Evolutionary conservation across 2,329 filamentous ascomycete genomes (phyloP).

Genomic region (Penicillium sp.): DNA sequence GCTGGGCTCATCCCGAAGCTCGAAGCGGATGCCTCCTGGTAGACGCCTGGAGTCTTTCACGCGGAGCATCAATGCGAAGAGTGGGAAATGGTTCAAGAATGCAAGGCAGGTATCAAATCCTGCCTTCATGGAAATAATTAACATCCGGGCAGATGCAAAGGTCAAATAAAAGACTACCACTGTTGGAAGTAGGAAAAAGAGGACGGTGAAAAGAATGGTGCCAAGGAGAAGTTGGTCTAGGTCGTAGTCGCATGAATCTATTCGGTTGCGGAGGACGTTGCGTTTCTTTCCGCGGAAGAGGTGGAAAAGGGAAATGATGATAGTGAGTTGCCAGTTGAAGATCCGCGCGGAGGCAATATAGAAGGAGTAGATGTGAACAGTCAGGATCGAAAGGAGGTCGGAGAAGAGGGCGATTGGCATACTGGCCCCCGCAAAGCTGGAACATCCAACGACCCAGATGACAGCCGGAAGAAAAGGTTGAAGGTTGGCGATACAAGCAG

Average conservation of each 20-base stretch:
- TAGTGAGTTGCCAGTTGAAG: slow-evolving; percentile 97
- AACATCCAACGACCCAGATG: slow-evolving; percentile 91
- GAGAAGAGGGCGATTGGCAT: slow-evolving; percentile 97
- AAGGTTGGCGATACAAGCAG: slow-evolving; percentile 76
- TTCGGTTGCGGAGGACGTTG: slow-evolving; percentile 93
- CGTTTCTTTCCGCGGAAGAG: slow-evolving; percentile 97
- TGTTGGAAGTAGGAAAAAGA: slow-evolving; percentile 93
- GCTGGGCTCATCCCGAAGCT: slow-evolving; percentile 73
- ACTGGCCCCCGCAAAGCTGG: slow-evolving; percentile 91
- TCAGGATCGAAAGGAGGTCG: slow-evolving; percentile 86
- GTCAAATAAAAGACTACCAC: slow-evolving; percentile 96
- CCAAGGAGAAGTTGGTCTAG: slow-evolving; percentile 94
- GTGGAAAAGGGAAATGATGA: slow-evolving; percentile 96
- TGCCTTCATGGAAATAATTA: slow-evolving; percentile 91
- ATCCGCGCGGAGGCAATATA: slow-evolving; percentile 96
- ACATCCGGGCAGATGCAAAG: slow-evolving; percentile 91
- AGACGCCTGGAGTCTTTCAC: slow-evolving; percentile 89
- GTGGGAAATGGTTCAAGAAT: slow-evolving; percentile 93
- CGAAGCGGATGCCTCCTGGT: slow-evolving; percentile 90
- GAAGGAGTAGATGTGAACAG: slow-evolving; percentile 96
- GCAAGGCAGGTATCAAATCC: slow-evolving; percentile 87
- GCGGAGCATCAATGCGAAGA: slow-evolving; percentile 94
- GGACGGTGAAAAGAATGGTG: slow-evolving; percentile 91
- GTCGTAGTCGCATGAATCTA: slow-evolving; percentile 98
- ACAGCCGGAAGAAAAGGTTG: slow-evolving; percentile 80